These are phyloP conservation scores for Evansstolkia leycettana DNA, from an alignment of 495 filamentous ascomycete species.

Conservation along the genomic window DNA sequence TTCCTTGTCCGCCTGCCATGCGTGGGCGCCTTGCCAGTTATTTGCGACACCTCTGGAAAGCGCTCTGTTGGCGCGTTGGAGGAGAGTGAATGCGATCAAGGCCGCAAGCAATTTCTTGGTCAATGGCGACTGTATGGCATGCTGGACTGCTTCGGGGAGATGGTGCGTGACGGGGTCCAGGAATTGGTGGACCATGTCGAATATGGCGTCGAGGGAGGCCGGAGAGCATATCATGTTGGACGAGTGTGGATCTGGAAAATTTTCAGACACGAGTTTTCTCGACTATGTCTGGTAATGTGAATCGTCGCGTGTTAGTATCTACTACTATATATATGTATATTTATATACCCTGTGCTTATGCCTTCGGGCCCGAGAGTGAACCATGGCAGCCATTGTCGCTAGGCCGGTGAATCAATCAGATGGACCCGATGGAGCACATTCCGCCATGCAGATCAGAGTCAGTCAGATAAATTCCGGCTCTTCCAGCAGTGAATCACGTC, in stretches of 20 bases:
- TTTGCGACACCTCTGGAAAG: conserved; percentile 33
- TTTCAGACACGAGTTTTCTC: conserved; percentile 1
- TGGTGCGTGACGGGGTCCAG: conserved; percentile 13
- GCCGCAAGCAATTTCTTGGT: conserved; percentile 17
- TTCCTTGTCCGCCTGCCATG: conserved; percentile 27
- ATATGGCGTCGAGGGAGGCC: conserved; percentile 5
- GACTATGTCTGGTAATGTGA: conserved; percentile 4
- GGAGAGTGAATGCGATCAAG: conserved; percentile 21
- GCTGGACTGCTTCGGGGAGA: conserved; percentile 18
- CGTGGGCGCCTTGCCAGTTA: conserved; percentile 31
- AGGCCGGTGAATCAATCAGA: too few species aligned
- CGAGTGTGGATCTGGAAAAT: conserved; percentile 2
- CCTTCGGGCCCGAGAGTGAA: too few species aligned
- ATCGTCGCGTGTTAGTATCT: too few species aligned
- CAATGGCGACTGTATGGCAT: conserved; percentile 14
- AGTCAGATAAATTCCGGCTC: too few species aligned
- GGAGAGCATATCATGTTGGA: conserved; percentile 10
- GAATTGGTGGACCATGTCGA: conserved; percentile 18
- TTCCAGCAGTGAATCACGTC: too few species aligned
- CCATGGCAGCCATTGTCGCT: too few species aligned
- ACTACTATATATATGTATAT: too few species aligned
- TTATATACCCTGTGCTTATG: too few species aligned
- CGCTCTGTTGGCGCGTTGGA: conserved; percentile 27
- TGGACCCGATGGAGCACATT: too few species aligned
- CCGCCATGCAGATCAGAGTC: too few species aligned